Conservation (phyloP, 208 protist genomes). For the Trypanosoma cruzi region DNA sequence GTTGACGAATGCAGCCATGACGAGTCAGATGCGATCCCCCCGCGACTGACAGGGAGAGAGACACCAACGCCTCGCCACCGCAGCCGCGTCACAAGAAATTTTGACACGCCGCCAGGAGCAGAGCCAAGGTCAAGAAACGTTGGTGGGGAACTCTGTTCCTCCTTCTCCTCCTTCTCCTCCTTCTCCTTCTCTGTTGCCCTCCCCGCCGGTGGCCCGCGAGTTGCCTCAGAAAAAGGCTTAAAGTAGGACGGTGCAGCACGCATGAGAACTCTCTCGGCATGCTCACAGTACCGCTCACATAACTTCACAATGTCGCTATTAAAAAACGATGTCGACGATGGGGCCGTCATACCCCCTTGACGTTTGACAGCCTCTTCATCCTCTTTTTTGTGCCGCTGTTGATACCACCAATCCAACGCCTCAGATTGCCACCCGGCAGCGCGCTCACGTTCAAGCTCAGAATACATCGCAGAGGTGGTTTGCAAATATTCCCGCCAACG, state of each 20-base stretch:
- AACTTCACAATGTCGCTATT: slow-evolving; percentile 42
- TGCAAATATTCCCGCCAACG: slow-evolving; percentile 34
- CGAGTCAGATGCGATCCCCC: slow-evolving; percentile 63
- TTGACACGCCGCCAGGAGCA: slow-evolving; percentile 74
- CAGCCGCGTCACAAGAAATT: slow-evolving; percentile 58
- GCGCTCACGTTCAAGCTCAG: slow-evolving; percentile 49
- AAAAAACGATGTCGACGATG: slow-evolving; percentile 42
- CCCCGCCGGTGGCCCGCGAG: not conserved
- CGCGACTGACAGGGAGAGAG: slow-evolving; percentile 41
- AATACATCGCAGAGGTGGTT: slow-evolving; percentile 35
- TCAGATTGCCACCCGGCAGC: slow-evolving; percentile 54
- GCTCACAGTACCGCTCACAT: slow-evolving; percentile 58
- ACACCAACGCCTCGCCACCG: slow-evolving; percentile 72
- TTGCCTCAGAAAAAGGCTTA: slow-evolving; percentile 14
- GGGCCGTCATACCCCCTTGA: not conserved
- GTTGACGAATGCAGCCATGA: slow-evolving; percentile 20
- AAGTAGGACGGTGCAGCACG: slow-evolving; percentile 26
- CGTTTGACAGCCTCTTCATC: not conserved
- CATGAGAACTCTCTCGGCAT: slow-evolving; percentile 37
- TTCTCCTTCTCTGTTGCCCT: not conserved
- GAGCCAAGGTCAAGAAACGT: slow-evolving; percentile 77
- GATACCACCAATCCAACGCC: slow-evolving; percentile 74
- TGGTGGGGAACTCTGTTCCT: slow-evolving; percentile 3
- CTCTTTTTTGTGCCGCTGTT: slow-evolving; percentile 23
- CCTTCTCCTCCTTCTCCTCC: not conserved